phyloP scores from a whole-genome alignment of 1,284 basidiomycete genomes.

The Malassezia yamatoensis region DNA sequence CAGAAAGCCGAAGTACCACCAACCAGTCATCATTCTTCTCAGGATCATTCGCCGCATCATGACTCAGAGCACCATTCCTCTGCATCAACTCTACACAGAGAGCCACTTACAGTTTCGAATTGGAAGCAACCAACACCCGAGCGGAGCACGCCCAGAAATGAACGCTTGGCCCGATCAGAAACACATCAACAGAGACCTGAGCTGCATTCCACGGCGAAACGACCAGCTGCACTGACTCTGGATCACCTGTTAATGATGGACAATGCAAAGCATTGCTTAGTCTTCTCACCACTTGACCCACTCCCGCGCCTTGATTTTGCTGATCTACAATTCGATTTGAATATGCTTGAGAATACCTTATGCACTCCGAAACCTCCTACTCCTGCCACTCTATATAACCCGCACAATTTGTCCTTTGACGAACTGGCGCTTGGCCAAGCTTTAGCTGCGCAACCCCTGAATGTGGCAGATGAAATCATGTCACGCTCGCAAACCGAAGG shows the following conservation, averaged over 20 bases:
- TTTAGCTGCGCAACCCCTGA: not conserved
- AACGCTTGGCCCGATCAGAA: no score
- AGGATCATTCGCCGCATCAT: no score
- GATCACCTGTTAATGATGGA: conserved; percentile 10
- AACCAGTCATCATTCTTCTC: no score
- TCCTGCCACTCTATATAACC: not conserved
- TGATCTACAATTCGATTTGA: conserved; percentile 8
- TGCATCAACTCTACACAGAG: no score
- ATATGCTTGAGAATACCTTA: conserved; percentile 3
- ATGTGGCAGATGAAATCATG: not conserved
- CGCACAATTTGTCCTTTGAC: not conserved
- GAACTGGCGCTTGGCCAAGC: not conserved
- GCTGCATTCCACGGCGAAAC: not conserved
- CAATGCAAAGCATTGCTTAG: conserved; percentile 9
- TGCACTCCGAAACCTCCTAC: not conserved
- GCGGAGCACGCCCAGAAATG: no score
- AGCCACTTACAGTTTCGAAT: no score
- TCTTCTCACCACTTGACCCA: conserved; percentile 15
- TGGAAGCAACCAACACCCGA: no score
- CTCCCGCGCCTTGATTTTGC: conserved; percentile 17
- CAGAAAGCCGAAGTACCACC: no score
- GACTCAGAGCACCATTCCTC: no score
- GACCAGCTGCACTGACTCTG: not conserved
- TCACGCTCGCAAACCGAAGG: not conserved
- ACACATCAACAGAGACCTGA: no score